phyloP scores from a whole-genome alignment of 805 yeast genomes.

The Saccharomycopsis fodiens region DNA sequence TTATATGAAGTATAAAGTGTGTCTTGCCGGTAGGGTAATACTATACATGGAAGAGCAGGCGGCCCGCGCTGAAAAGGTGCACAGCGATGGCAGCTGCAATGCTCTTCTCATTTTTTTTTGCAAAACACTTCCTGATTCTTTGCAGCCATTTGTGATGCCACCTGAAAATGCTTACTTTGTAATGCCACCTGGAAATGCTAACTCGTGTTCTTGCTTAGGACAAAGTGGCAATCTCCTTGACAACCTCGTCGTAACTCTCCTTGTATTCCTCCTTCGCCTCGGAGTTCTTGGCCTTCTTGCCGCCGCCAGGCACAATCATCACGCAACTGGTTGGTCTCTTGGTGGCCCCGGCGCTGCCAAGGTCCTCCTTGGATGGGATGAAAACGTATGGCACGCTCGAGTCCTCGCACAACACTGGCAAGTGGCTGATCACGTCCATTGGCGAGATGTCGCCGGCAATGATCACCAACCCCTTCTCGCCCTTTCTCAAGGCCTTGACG shows the following conservation, averaged over 20 bases:
- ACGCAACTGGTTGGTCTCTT: constrained; percentile 98
- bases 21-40: too few relatives aligned
- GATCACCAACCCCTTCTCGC: constrained; percentile 93
- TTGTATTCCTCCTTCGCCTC: constrained; percentile 78
- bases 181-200: too few relatives aligned
- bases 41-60: too few relatives aligned
- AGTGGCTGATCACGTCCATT: constrained; percentile 91
- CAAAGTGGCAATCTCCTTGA: constrained; percentile 18
- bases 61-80: too few relatives aligned
- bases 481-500: constrained; percentile 94
- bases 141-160: too few relatives aligned
- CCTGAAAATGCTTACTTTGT: too few relatives aligned
- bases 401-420: constrained; percentile 97
- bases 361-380: constrained; percentile 95
- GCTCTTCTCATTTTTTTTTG: too few relatives aligned
- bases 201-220: constrained; percentile 1
- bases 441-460: constrained; percentile 99
- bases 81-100: too few relatives aligned
- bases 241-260: constrained; percentile 69
- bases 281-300: constrained; percentile 66
- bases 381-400: constrained; percentile 83
- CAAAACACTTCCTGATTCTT: too few relatives aligned
- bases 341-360: constrained; percentile 98
- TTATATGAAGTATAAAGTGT: too few relatives aligned
- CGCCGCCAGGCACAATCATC: constrained; percentile 94